Evolutionary conservation across 208 protist genomes (phyloP).

Genomic region (Kentomonas sorsogonicus): DNA sequence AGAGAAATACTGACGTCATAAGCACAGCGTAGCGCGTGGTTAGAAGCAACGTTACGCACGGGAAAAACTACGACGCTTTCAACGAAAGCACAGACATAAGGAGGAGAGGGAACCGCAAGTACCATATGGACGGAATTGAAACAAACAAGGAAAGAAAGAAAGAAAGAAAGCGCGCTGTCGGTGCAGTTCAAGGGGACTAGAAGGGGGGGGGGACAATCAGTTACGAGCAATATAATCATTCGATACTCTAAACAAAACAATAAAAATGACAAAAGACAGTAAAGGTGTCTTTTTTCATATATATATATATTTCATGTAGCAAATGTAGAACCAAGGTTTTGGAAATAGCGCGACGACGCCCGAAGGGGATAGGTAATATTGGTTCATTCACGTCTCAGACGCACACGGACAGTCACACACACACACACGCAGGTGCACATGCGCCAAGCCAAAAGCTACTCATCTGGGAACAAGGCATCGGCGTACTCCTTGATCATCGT

Average conservation of each 20-base stretch:
- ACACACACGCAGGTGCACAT: not conserved
- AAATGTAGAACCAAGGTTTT: no score
- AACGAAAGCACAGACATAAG: not conserved
- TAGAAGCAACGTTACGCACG: no score
- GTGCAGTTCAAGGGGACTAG: no score
- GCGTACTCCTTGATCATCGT: conserved; percentile 55
- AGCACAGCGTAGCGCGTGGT: no score
- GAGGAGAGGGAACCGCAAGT: not conserved
- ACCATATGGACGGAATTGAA: not conserved
- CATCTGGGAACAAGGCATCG: conserved; percentile 46
- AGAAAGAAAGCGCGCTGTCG: not conserved
- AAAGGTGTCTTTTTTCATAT: not conserved
- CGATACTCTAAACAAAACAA: conserved; percentile 6
- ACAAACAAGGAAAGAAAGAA: conserved; percentile 5
- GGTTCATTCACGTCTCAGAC: not conserved
- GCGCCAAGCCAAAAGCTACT: not conserved
- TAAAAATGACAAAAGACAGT: not conserved
- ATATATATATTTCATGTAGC: not conserved
- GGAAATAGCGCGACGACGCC: no score
- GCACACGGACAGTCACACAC: not conserved
- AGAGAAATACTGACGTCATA: not conserved
- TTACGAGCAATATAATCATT: not conserved
- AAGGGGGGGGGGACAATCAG: no score
- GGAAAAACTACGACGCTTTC: not conserved
- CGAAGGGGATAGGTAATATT: no score